Conservation (phyloP, 129 eudicot genomes). For the Centrapalus pauciflorus region DNA sequence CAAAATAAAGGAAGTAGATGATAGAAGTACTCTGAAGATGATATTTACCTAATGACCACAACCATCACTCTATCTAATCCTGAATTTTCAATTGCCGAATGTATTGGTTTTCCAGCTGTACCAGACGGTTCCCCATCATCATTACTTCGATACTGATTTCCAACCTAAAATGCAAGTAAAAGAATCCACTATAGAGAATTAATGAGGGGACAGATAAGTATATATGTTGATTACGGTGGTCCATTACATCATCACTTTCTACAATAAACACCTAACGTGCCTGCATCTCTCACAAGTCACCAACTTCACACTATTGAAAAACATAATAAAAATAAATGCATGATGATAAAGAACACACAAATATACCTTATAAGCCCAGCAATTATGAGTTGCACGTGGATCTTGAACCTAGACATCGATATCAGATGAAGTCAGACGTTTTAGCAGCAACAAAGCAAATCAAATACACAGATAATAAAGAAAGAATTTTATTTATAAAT, state of each 20-base stretch:
- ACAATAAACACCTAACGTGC: not conserved
- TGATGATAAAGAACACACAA: not conserved
- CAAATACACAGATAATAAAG: not conserved
- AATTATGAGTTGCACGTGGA: constrained; percentile 86
- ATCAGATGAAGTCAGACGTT: constrained; percentile 15
- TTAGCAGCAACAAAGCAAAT: constrained; percentile 15
- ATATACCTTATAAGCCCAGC: constrained; percentile 93
- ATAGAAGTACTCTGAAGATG: not conserved
- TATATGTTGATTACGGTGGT: not conserved
- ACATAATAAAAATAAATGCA: not conserved
- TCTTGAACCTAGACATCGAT: constrained; percentile 50
- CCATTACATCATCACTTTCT: not conserved
- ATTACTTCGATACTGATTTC: constrained; percentile 74
- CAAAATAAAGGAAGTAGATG: not conserved
- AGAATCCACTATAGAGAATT: not conserved
- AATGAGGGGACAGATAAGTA: not conserved
- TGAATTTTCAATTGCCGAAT: constrained; percentile 78
- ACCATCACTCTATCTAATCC: constrained; percentile 96
- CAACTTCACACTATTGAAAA: not conserved
- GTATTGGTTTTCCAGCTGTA: constrained; percentile 94
- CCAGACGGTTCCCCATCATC: constrained; percentile 99
- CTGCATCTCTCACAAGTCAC: constrained; percentile 8
- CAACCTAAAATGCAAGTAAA: constrained; percentile 46
- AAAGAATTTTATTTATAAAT: not conserved
- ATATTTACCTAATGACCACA: constrained; percentile 74